Base-by-base conservation (phyloP, 78 protist species). In the Anaeramoeba flamelloides region DNA sequence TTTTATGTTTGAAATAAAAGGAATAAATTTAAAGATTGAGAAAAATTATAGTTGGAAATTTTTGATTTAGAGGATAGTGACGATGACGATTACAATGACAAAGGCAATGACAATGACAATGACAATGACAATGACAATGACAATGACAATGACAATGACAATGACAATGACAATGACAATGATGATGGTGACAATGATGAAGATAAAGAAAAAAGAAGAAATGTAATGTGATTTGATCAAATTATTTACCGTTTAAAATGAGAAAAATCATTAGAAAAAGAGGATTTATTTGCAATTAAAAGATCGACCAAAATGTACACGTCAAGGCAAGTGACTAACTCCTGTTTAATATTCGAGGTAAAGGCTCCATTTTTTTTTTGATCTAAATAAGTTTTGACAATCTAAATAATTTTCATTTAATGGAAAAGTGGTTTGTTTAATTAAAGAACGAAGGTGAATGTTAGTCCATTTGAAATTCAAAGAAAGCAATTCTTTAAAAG, bases 41-140 rank as follows among this genome's bases (percentile, higher is more conserved):
- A 26, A 26, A 26, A 53, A 53, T 53, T 53, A 26, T 53, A 53
- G 17, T 53, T 53, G 8, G 8, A 53, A 53, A 26, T 53, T n/a
- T n/a, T n/a, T n/a, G n/a, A n/a, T n/a, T n/a, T n/a, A n/a, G n/a
- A n/a, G n/a, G n/a, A n/a, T n/a, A n/a, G n/a, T n/a, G n/a, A n/a
- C n/a, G n/a, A n/a, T n/a, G n/a, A n/a, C n/a, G n/a, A n/a, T n/a
- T n/a, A n/a, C n/a, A n/a, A n/a, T n/a, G 79, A 1, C 75, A 77
- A 41, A 32, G 79, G 39, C 75, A 1, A 41, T 1, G 79, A 1
- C 75, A 77, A 41, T 31, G 79, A 77, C 75, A 1, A 41, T 1
- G 79, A 77, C 75, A 77, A 41, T 1, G 79, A 77, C 75, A 77
- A 41, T 1, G 79, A 77, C 75, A 77, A 41, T 1, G 79, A 77